Conservation (phyloP, 805 yeast genomes). For the Candida saitoana region DNA sequence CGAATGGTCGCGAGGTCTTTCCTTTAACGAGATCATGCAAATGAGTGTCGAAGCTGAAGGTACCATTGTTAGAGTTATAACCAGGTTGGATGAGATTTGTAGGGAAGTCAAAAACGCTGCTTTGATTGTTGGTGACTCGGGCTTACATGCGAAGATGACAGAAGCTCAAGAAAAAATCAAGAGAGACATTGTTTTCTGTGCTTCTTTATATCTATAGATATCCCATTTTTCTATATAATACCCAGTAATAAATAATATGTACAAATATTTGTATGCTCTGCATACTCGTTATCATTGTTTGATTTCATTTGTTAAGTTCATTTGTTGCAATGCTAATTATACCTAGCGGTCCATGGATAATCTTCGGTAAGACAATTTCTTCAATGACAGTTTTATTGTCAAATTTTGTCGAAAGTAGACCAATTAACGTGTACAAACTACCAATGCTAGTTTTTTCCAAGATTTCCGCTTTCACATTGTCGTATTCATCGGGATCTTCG, state of each 20-base stretch:
- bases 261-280: too few relatives aligned
- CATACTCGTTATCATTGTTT: too few relatives aligned
- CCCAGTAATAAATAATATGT: not conserved
- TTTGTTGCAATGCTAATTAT: conserved; percentile 20
- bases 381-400: conserved; percentile 21
- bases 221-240: not conserved
- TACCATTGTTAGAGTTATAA: conserved; percentile 91
- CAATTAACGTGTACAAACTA: conserved; percentile 36
- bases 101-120: conserved; percentile 94
- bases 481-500: conserved; percentile 9
- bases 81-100: conserved; percentile 90
- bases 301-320: not conserved
- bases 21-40: conserved; percentile 87
- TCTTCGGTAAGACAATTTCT: conserved; percentile 15
- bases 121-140: conserved; percentile 87
- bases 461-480: conserved; percentile 11
- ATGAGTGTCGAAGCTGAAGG: conserved; percentile 92
- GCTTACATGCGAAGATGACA: conserved; percentile 83
- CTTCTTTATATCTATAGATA: conserved; percentile 73
- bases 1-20: conserved; percentile 95
- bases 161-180: conserved; percentile 92
- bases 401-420: conserved; percentile 27
- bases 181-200: conserved; percentile 96
- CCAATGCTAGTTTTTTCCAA: conserved; percentile 26
- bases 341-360: conserved; percentile 29